A percentile compares a stretch with the other conserved stretches of the same genome.
Conservation (phyloP, 345 rosid species). For the Dipteronia dyeriana region DNA sequence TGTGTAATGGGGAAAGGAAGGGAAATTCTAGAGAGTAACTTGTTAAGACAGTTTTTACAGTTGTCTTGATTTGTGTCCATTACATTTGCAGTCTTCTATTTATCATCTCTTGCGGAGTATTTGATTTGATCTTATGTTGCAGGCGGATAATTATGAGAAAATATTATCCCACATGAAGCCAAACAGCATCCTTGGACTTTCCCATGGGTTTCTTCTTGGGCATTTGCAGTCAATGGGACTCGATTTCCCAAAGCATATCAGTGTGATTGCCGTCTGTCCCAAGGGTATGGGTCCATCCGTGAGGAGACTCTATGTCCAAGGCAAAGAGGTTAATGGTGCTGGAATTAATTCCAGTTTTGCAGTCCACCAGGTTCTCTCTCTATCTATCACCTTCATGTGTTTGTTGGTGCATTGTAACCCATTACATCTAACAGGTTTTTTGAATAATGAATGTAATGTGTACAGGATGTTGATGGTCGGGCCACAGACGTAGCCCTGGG, state of each 20-base stretch:
- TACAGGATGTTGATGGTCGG: slow-evolving; percentile 86
- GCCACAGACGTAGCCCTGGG: slow-evolving; percentile 87
- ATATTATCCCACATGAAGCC: slow-evolving; percentile 88
- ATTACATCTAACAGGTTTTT: not conserved
- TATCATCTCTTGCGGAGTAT: not conserved
- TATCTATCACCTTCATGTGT: not conserved
- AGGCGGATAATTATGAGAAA: slow-evolving; percentile 90
- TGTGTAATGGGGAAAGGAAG: not conserved
- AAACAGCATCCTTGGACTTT: slow-evolving; percentile 91
- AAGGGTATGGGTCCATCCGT: slow-evolving; percentile 95
- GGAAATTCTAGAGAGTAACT: not conserved
- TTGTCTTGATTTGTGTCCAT: not conserved
- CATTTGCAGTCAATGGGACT: slow-evolving; percentile 75
- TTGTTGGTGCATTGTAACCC: not conserved
- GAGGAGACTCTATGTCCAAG: slow-evolving; percentile 87
- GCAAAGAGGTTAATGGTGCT: slow-evolving; percentile 90
- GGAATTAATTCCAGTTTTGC: slow-evolving; percentile 92
- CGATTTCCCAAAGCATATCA: slow-evolving; percentile 79
- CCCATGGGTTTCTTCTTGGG: slow-evolving; percentile 90
- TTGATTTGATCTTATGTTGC: slow-evolving; percentile 24
- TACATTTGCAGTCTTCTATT: not conserved
- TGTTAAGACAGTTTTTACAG: not conserved
- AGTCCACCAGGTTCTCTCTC: slow-evolving; percentile 68
- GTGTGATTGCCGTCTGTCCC: slow-evolving; percentile 85
- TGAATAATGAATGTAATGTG: slow-evolving; percentile 3